Percentiles rank a stretch among this genome's conserved stretches.
Evolutionary conservation across 257 asterid species (phyloP).

Genomic region (Nicotiana noctiflora): DNA sequence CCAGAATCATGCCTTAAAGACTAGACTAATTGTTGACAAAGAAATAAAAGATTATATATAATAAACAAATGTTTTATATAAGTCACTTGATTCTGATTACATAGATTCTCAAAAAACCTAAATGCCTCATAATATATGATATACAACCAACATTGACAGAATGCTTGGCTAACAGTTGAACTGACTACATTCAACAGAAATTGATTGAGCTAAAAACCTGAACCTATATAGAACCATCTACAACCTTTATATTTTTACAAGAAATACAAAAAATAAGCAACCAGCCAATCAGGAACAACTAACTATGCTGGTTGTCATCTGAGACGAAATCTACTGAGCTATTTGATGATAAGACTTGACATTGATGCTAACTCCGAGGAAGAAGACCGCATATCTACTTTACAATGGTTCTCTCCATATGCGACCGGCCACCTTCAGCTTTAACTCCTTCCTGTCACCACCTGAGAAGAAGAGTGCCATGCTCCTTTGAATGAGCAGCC

Average conservation of each 20-base stretch:
- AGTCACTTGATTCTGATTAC: neutral
- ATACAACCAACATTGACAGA: neutral
- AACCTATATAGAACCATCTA: neutral
- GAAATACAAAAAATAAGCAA: neutral
- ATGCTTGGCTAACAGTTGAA: neutral
- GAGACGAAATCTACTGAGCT: neutral
- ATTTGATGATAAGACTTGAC: neutral
- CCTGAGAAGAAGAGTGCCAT: constrained; percentile 7
- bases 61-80: neutral
- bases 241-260: neutral
- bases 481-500: constrained; percentile 12
- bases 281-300: neutral
- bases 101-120: neutral
- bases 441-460: constrained; percentile 6
- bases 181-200: neutral
- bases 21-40: neutral
- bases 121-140: neutral
- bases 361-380: neutral
- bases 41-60: neutral
- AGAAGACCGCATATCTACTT: neutral
- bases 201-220: constrained; percentile 1
- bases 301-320: neutral
- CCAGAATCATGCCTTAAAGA: neutral
- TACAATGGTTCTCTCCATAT: constrained; percentile 6
- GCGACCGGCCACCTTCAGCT: constrained; percentile 9